Base-by-base conservation (phyloP, 306 rosid species). In the Lathyrus aphaca region DNA sequence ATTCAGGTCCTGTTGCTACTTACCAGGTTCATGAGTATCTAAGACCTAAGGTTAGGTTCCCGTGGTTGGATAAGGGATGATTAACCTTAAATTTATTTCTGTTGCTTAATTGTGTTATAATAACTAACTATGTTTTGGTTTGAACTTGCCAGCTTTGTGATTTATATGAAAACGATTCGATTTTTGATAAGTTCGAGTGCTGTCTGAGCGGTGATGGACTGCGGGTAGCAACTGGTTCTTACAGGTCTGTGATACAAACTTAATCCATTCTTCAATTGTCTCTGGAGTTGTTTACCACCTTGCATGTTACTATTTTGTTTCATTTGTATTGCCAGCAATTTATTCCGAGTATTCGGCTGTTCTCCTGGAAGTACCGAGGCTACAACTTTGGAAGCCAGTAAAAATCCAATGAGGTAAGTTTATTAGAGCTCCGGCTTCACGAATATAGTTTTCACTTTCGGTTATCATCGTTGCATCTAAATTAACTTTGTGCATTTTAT, bases 21-120 rank as follows among this genome's bases (percentile, higher is more conserved):
- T 95, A 91, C 84, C 97, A 89, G 86, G 99, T 91, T 81, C 99
- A 95, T 37, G 99, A 95, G 81, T 74, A 91, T 82, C 66, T 95
- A 37, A 87, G 99, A 82, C 99, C 99, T 12, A 95, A 86, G 99
- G 99, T 95, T 57, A 79, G 77, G 61, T 68, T 72, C 68, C 11
- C 51, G 44, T 72, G 18, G 48, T 29, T 77, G 21, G 19, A 51
- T 17, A 53, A 39, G 55, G 21, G 51, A 67, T 46, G 54, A 53
- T 70, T 42, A 64, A 14, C 25, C 3, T 0, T 49, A 77, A 35
- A 72, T 55, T 68, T 55, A 10, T 54, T 79, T 75, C 19, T 55
- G 68, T 68, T 64, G 42, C 19, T 51, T 72, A 40, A 16, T 72
- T 49, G 73, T 29, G 46, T 67, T 17, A 42, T 79, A 67, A 30